Evolutionary conservation across 2,329 filamentous ascomycete species (phyloP), one percentile per base, ranked within the genome.

Genomic region (Talaromyces piceae): DNA sequence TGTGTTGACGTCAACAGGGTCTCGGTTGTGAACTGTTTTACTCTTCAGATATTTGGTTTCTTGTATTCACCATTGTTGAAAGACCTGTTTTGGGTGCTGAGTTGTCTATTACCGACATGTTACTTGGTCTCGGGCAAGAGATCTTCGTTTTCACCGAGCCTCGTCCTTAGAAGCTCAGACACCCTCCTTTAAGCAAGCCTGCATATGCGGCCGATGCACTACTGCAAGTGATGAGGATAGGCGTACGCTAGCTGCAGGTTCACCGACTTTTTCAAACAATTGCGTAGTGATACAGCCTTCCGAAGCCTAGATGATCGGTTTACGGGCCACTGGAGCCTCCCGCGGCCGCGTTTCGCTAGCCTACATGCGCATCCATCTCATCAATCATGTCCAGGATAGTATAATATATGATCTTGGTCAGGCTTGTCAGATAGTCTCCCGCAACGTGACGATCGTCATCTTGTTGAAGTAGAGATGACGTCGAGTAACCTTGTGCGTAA

Each of bases 151-250:
- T 20, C 20, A 37, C 33, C 33, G 33, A 18, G 7, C n/a, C 9
- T n/a, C 39, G 12, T 25, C 13, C n/a, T 16, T 41, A 43, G 20
- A 7, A n/a, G 7, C 13, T 7, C 13, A 30, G 7, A 12, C 39
- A 23, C 20, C 23, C 23, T 25, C 39, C 39, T 12, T 25, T 13
- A 25, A 43, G 9, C 13, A 12, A 25, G 7, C 39, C 20, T 43
- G 39, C 39, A 43, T 25, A 22, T 20, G 9, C 37, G 22, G 20
- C n/a, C 8, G 37, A 9, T 41, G 18, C 37, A 12, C 39, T 43
- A 43, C 39, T 43, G 39, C 39, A 43, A 43, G 39, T 43, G 39
- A 43, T 43, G n/a, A 22, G 39, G 20, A 43, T 43, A 25, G 39
- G 39, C 39, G 9, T 25, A 4, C 20, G 7, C 12, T 43, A 43